These are phyloP conservation scores for Pezicula carpinea DNA, from an alignment of 2,329 filamentous ascomycete species.

Conservation along the genomic window DNA sequence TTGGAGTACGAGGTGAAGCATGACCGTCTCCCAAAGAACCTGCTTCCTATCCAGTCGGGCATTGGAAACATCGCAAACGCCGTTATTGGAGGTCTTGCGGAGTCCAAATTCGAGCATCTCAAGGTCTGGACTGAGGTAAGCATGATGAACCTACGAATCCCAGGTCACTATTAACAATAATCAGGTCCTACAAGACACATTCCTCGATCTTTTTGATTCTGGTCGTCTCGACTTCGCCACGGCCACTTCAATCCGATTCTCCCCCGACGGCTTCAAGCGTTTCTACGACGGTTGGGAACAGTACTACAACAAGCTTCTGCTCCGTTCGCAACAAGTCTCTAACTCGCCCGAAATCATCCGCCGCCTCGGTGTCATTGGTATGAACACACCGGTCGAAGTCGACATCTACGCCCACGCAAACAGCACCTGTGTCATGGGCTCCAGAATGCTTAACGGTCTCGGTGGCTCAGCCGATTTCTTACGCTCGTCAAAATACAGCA, in stretches of 20 bases:
- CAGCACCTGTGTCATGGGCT: slow-evolving; percentile 84
- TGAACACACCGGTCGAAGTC: slow-evolving; percentile 93
- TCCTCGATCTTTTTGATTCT: slow-evolving; percentile 87
- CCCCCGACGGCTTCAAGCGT: slow-evolving; percentile 82
- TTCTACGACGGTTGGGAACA: slow-evolving; percentile 83
- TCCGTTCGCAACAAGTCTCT: slow-evolving; percentile 82
- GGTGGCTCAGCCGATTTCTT: slow-evolving; percentile 81
- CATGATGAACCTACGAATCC: neutral
- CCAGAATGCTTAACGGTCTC: slow-evolving; percentile 81
- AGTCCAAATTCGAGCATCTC: slow-evolving; percentile 80
- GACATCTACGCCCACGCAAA: slow-evolving; percentile 95
- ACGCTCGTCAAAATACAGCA: slow-evolving; percentile 73
- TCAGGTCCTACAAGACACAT: slow-evolving; percentile 78
- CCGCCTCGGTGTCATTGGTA: slow-evolving; percentile 80
- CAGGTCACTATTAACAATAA: neutral
- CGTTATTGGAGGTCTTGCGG: slow-evolving; percentile 76
- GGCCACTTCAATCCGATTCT: slow-evolving; percentile 86
- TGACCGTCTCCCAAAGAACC: slow-evolving; percentile 70
- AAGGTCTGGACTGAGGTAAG: slow-evolving; percentile 79
- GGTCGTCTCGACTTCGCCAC: slow-evolving; percentile 86
- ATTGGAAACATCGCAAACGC: slow-evolving; percentile 94
- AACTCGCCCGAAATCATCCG: slow-evolving; percentile 91
- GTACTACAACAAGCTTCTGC: slow-evolving; percentile 77
- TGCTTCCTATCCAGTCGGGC: slow-evolving; percentile 79
- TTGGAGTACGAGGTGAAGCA: slow-evolving; percentile 79